These are phyloP conservation scores for Hamamelis virginiana DNA, from an alignment of 164 flowering plant species.

Conservation along the genomic window DNA sequence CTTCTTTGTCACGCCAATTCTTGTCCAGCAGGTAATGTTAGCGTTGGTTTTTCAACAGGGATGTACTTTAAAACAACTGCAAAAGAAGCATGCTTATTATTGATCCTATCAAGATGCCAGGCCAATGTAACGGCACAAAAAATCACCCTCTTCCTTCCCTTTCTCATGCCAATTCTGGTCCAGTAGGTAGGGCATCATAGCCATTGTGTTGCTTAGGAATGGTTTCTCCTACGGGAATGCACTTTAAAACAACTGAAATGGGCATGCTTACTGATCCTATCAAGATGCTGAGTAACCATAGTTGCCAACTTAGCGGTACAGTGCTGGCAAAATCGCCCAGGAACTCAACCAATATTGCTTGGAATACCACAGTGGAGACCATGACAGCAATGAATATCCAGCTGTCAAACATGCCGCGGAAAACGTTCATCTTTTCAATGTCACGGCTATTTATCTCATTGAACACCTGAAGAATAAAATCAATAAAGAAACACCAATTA, in stretches of 20 bases:
- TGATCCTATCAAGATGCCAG: too few species aligned
- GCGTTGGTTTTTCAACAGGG: too few species aligned
- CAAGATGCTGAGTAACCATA: constrained; percentile 57
- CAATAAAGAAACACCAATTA: too few species aligned
- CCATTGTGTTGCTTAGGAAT: constrained; percentile 47
- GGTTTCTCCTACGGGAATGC: constrained; percentile 50
- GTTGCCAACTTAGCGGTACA: constrained; percentile 53
- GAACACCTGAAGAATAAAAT: constrained; percentile 48
- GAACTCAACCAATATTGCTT: constrained; percentile 66
- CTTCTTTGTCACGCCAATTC: too few species aligned
- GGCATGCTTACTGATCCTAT: constrained; percentile 60
- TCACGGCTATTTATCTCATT: constrained; percentile 87
- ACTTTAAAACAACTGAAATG: constrained; percentile 55
- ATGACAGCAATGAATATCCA: constrained; percentile 55
- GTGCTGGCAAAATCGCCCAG: constrained; percentile 73
- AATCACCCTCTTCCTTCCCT: too few species aligned
- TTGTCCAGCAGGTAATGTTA: too few species aligned
- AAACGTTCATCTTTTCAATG: constrained; percentile 75
- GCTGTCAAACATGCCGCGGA: constrained; percentile 56
- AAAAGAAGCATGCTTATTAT: too few species aligned
- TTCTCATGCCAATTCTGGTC: constrained; percentile 50
- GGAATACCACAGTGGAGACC: constrained; percentile 54
- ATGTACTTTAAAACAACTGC: too few species aligned
- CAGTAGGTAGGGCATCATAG: constrained; percentile 62
- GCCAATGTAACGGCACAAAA: too few species aligned